phyloP scores from a whole-genome alignment of 495 filamentous ascomycete genomes.

The Acidiella bohemica region DNA sequence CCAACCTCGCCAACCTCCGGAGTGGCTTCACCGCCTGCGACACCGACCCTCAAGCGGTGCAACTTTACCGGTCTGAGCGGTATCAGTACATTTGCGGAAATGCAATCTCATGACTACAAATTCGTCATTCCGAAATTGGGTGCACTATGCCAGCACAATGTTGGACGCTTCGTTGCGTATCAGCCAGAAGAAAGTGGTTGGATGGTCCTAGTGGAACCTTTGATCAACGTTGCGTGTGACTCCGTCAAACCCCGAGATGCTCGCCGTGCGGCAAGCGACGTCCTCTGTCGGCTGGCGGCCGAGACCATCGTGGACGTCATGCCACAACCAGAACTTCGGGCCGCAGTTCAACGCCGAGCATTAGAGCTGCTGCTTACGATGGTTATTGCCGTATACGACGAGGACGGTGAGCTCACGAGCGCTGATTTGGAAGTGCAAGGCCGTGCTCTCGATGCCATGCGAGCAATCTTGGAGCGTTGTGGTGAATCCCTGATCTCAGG shows the following conservation, averaged over 20 bases:
- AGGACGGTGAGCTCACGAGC: conserved; percentile 36
- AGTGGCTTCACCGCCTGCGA: conserved; percentile 7
- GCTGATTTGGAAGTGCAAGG: conserved; percentile 72
- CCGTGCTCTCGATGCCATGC: conserved; percentile 65
- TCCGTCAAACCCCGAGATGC: conserved; percentile 63
- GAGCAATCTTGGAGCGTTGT: conserved; percentile 72
- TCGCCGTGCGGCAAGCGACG: conserved; percentile 51
- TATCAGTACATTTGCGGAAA: conserved; percentile 25
- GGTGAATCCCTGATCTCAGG: conserved; percentile 69
- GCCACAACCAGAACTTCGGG: conserved; percentile 33
- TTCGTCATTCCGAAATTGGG: conserved; percentile 77
- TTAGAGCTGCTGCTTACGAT: conserved; percentile 52
- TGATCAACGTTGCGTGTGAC: conserved; percentile 53
- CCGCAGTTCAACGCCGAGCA: conserved; percentile 53
- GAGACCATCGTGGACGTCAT: conserved; percentile 23
- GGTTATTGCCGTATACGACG: conserved; percentile 37
- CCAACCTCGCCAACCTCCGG: not conserved
- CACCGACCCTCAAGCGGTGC: conserved; percentile 34
- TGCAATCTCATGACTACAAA: conserved; percentile 45
- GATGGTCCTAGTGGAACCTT: conserved; percentile 52
- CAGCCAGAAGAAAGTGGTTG: conserved; percentile 56
- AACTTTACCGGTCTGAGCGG: conserved; percentile 36
- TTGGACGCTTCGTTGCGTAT: conserved; percentile 55
- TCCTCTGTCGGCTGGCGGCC: conserved; percentile 34
- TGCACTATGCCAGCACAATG: conserved; percentile 64